phyloP scores from a whole-genome alignment of 805 yeast species.

The Metschnikowia gelsemii region DNA sequence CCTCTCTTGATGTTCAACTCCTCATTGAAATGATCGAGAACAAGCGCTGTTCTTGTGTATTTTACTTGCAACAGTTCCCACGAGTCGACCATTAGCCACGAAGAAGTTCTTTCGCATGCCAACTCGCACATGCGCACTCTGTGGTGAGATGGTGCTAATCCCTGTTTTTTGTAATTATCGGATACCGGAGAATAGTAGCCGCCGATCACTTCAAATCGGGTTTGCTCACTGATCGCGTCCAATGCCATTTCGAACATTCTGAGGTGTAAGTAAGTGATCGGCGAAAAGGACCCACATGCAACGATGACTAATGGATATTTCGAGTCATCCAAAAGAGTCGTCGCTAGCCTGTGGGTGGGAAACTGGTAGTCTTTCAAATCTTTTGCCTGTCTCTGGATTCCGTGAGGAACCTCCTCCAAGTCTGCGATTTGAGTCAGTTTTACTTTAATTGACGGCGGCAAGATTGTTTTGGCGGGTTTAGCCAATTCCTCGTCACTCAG shows the following conservation, averaged over 20 bases:
- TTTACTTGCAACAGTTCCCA: slow-evolving; percentile 94
- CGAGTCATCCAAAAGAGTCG: slow-evolving; percentile 63
- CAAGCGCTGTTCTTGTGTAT: slow-evolving; percentile 92
- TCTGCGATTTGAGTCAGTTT: slow-evolving; percentile 76
- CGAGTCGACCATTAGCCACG: slow-evolving; percentile 99
- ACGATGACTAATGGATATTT: slow-evolving; percentile 91
- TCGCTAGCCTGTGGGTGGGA: slow-evolving; percentile 83
- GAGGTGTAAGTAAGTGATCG: slow-evolving; percentile 89
- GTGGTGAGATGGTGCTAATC: slow-evolving; percentile 83
- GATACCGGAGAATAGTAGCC: slow-evolving; percentile 95
- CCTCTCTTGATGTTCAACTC: slow-evolving; percentile 90
- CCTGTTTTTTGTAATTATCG: slow-evolving; percentile 90
- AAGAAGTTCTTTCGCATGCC: slow-evolving; percentile 94
- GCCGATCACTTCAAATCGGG: slow-evolving; percentile 92
- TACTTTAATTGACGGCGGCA: slow-evolving; percentile 46
- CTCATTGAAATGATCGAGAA: slow-evolving; percentile 92
- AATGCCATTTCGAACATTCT: slow-evolving; percentile 99
- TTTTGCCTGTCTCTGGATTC: slow-evolving; percentile 84
- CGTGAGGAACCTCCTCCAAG: slow-evolving; percentile 95
- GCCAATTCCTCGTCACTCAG: slow-evolving; percentile 40
- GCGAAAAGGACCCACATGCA: slow-evolving; percentile 97
- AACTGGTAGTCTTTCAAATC: slow-evolving; percentile 66
- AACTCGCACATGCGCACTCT: slow-evolving; percentile 97
- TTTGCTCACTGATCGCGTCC: slow-evolving; percentile 87
- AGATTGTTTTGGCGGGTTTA: slow-evolving; percentile 18